Percentiles rank a stretch among this genome's conserved stretches.
phyloP scores from a whole-genome alignment of 139 green algal species.

The Chlorella ohadii region DNA sequence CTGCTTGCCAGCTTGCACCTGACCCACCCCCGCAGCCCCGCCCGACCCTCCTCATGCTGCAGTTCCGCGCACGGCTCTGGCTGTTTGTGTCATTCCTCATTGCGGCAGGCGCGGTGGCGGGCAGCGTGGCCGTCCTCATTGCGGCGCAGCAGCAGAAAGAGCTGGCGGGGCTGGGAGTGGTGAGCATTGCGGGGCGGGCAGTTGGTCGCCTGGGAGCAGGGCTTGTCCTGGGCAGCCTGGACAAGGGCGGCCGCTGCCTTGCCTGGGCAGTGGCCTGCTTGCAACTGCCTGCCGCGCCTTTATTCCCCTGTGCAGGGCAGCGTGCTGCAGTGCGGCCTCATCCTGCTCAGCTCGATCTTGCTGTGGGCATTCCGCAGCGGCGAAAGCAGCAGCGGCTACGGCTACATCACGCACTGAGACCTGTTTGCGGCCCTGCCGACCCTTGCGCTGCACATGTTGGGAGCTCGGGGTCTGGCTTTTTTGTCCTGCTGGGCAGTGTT shows the following conservation, averaged over 20 bases:
- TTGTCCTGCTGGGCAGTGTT: too few species aligned
- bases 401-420: not conserved
- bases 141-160: constrained; percentile 21
- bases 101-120: constrained; percentile 41
- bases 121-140: constrained; percentile 54
- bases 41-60: not conserved
- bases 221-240: too few species aligned
- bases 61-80: constrained; percentile 52
- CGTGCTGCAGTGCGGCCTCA: constrained; percentile 55
- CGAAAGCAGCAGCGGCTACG: not conserved
- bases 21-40: too few species aligned
- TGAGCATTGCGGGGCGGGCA: too few species aligned
- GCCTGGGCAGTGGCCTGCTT: too few species aligned
- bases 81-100: constrained; percentile 54
- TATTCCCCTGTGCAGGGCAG: constrained; percentile 35
- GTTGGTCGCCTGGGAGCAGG: too few species aligned
- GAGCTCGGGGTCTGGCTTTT: too few species aligned
- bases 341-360: constrained; percentile 23
- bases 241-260: too few species aligned
- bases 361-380: constrained; percentile 17
- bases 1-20: too few species aligned
- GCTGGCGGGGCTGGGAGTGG: constrained; percentile 45
- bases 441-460: too few species aligned
- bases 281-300: not conserved
- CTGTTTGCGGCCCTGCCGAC: too few species aligned